These are phyloP conservation scores for Alternaria alternata DNA, from an alignment of 2,329 filamentous ascomycete species.

Conservation along the genomic window DNA sequence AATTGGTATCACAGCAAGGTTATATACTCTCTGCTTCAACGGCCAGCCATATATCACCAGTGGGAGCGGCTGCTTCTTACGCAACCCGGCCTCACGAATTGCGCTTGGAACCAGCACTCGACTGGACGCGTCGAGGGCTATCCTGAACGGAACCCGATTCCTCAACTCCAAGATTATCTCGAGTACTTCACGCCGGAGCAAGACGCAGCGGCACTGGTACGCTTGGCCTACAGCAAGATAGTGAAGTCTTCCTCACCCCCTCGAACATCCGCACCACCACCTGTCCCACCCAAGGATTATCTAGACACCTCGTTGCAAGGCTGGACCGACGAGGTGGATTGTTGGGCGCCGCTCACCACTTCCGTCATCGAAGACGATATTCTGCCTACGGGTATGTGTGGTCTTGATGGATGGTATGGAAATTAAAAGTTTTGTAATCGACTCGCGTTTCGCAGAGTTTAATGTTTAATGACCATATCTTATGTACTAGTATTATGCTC, in stretches of 20 bases:
- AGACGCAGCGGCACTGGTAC: conserved; percentile 28
- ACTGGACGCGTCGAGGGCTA: conserved; percentile 44
- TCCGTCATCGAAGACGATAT: conserved; percentile 2
- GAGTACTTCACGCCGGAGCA: conserved; percentile 35
- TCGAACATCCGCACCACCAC: conserved; percentile 5
- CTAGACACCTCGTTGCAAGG: neutral
- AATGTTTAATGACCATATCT: neutral
- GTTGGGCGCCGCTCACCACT: neutral
- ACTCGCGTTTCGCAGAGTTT: neutral
- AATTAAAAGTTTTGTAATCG: no score
- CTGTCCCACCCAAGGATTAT: conserved; percentile 26
- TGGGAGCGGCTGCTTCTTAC: conserved; percentile 55
- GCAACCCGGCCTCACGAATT: conserved; percentile 16
- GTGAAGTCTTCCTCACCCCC: conserved; percentile 21
- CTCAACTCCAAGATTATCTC: conserved; percentile 41
- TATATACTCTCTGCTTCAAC: conserved; percentile 70
- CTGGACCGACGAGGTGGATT: neutral
- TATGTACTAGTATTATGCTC: neutral
- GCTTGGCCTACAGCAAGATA: conserved; percentile 32
- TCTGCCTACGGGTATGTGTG: neutral
- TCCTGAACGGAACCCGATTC: conserved; percentile 27
- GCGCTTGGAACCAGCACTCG: conserved; percentile 34
- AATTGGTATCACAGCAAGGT: conserved; percentile 73
- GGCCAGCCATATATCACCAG: conserved; percentile 64
- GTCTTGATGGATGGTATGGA: neutral